phyloP scores from a whole-genome alignment of 2,329 filamentous ascomycete genomes.

The Exophiala phaeomuriformis region DNA sequence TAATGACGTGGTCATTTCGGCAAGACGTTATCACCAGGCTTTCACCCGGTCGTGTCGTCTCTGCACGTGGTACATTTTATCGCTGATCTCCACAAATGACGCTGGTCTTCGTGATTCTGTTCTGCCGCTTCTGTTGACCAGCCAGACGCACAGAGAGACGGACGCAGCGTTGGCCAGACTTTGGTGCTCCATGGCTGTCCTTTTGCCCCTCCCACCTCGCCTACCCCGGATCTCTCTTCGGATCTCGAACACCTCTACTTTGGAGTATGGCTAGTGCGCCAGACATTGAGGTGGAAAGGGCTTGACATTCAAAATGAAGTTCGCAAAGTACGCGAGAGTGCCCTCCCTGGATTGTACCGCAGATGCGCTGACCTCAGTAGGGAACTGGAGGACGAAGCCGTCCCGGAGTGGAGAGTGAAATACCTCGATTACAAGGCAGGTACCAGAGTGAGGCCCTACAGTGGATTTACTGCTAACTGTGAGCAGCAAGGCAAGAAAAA shows the following conservation, averaged over 20 bases:
- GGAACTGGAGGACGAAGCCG: constrained; percentile 77
- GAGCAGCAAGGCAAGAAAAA: constrained; percentile 72
- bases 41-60: background rate
- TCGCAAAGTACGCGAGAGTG: constrained; percentile 48
- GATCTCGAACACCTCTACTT: background rate
- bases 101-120: background rate
- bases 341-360: constrained; percentile 24
- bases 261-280: background rate
- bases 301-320: constrained; percentile 47
- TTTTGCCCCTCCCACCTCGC: background rate
- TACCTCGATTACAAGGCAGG: constrained; percentile 83
- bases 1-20: background rate
- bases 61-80: constrained; percentile 3
- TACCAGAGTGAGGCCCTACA: background rate
- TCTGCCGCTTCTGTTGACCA: background rate
- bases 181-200: background rate
- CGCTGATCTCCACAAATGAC: constrained; percentile 2
- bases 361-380: constrained; percentile 33
- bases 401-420: constrained; percentile 91
- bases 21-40: background rate
- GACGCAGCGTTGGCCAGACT: background rate
- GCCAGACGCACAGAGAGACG: background rate
- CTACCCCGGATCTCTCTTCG: background rate
- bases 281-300: background rate
- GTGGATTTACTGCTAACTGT: constrained; percentile 14